A percentile compares a stretch with the other conserved stretches of the same genome.
These are phyloP conservation scores for Melocanna baccifera DNA, from an alignment of 176 grass and related monocot genomes.

Conservation along the genomic window DNA sequence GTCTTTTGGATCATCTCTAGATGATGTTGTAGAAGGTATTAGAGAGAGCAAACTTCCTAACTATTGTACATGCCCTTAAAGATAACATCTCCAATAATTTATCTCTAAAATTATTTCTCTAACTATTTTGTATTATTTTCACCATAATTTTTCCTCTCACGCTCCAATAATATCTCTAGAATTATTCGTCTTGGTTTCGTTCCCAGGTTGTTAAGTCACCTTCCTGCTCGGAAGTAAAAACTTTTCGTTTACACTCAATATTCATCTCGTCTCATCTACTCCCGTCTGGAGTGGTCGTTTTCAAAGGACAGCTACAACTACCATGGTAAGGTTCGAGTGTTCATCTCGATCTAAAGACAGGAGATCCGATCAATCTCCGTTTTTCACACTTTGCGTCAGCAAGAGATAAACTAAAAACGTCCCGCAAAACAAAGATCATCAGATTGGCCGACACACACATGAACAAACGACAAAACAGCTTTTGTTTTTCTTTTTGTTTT, in stretches of 20 bases:
- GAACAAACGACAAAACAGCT: neutral
- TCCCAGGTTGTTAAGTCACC: too few species aligned
- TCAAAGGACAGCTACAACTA: neutral
- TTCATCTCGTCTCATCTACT: neutral
- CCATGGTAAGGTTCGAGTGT: neutral
- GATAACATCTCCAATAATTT: too few species aligned
- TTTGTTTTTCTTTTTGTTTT: neutral
- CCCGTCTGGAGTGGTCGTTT: neutral
- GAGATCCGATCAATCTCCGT: neutral
- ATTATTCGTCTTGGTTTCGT: too few species aligned
- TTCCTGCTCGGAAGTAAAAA: neutral
- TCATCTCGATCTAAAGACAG: neutral
- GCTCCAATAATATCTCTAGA: too few species aligned
- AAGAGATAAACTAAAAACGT: neutral
- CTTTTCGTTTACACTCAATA: neutral
- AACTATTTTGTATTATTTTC: too few species aligned
- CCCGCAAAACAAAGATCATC: neutral
- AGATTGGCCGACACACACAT: slow-evolving; percentile 9
- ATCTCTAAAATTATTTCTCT: too few species aligned
- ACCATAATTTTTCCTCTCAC: too few species aligned
- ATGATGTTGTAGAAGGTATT: too few species aligned
- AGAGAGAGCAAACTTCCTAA: too few species aligned
- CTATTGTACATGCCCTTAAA: too few species aligned
- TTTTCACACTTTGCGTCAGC: neutral
- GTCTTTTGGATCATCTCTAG: too few species aligned